Conservation (phyloP, 805 yeast species). For the Yamadazyma sp. region DNA sequence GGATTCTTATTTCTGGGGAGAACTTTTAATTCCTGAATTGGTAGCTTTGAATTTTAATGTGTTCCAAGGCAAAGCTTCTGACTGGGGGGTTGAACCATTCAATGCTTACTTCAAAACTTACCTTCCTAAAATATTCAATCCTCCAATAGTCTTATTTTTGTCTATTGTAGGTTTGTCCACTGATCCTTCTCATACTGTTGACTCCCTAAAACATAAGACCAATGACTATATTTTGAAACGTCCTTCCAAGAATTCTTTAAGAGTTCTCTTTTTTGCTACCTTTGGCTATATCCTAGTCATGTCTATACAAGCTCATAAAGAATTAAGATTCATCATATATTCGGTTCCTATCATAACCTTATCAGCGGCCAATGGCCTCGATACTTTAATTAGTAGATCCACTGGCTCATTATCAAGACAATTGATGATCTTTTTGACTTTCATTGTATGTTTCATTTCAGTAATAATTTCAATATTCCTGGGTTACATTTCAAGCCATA, state of each 20-base stretch:
- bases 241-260: constrained; percentile 33
- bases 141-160: constrained; percentile 44
- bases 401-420: constrained; percentile 4
- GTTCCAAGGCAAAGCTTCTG: constrained; percentile 63
- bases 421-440: constrained; percentile 13
- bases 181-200: constrained; percentile 38
- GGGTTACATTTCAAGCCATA: constrained; percentile 62
- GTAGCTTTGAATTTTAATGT: constrained; percentile 73
- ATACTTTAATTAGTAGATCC: constrained; percentile 18
- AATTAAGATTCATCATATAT: constrained; percentile 87
- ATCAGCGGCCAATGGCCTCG: constrained; percentile 61
- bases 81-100: constrained; percentile 87
- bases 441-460: constrained; percentile 26
- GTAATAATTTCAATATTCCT: constrained; percentile 45
- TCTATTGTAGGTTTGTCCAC: constrained; percentile 37
- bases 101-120: constrained; percentile 61
- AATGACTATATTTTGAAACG: constrained; percentile 19
- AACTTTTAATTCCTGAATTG: constrained; percentile 66
- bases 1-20: constrained; percentile 78
- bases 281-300: constrained; percentile 55
- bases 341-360: constrained; percentile 65
- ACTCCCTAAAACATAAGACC: background rate
- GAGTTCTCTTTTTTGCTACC: constrained; percentile 50
- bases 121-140: constrained; percentile 32
- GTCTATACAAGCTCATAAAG: constrained; percentile 88